Conservation (phyloP, 164 flowering plant species). For the Hamamelis virginiana region DNA sequence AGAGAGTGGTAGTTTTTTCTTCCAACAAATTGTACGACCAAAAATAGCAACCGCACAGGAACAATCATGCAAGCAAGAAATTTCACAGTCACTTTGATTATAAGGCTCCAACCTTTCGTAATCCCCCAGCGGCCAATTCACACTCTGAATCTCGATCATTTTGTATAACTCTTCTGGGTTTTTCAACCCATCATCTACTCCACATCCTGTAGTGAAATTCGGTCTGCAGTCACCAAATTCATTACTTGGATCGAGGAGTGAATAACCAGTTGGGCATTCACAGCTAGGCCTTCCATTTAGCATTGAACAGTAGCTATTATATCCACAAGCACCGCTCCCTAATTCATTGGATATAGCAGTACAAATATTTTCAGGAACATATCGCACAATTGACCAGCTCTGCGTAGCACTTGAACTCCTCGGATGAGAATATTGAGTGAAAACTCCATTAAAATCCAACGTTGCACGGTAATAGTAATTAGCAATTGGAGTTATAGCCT, state of each 20-base stretch:
- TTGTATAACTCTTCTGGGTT: neutral
- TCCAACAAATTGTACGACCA: neutral
- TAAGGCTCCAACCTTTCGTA: neutral
- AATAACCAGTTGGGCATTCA: constrained; percentile 2
- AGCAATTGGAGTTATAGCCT: neutral
- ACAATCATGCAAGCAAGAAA: constrained; percentile 1
- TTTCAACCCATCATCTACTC: neutral
- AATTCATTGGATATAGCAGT: neutral
- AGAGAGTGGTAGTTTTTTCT: constrained; percentile 3
- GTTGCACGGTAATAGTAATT: neutral
- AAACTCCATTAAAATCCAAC: constrained; percentile 2
- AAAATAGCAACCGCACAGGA: constrained; percentile 1
- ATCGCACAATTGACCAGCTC: neutral
- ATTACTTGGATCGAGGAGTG: neutral
- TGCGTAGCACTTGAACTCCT: neutral
- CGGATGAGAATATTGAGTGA: neutral
- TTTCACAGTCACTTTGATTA: neutral
- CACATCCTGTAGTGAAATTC: constrained; percentile 9
- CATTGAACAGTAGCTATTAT: neutral
- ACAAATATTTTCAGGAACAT: constrained; percentile 3
- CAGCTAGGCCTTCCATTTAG: neutral
- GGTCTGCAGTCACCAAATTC: constrained; percentile 9
- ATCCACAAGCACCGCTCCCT: constrained; percentile 8
- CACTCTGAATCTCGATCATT: neutral
- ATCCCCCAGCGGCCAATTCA: too few species aligned